Conservation (phyloP, 345 rosid genomes). For the Salix caprea region DNA sequence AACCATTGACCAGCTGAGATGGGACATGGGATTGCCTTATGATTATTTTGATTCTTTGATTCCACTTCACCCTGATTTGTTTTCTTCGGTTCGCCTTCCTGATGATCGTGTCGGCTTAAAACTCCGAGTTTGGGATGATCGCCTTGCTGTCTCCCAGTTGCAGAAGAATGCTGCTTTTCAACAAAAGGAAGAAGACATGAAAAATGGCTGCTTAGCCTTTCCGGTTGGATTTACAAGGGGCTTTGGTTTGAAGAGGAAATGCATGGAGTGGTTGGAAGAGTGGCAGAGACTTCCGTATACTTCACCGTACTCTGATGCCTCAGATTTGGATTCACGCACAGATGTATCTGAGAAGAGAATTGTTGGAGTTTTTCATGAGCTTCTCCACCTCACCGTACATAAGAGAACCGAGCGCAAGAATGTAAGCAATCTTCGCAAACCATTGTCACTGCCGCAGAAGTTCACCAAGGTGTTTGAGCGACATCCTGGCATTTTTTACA, state of each 20-base stretch:
- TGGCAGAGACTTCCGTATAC: constrained; percentile 85
- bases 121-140: constrained; percentile 48
- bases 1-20: constrained; percentile 68
- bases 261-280: constrained; percentile 73
- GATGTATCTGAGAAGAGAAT: constrained; percentile 82
- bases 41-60: constrained; percentile 45
- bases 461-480: constrained; percentile 83
- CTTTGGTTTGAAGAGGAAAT: constrained; percentile 70
- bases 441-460: constrained; percentile 67
- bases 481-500: constrained; percentile 82
- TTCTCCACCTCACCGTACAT: constrained; percentile 67
- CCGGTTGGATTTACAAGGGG: constrained; percentile 78
- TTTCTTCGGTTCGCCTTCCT: constrained; percentile 45
- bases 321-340: constrained; percentile 79
- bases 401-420: constrained; percentile 73
- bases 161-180: constrained; percentile 33
- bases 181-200: constrained; percentile 23
- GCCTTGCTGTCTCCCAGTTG: constrained; percentile 57
- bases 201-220: constrained; percentile 40
- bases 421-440: constrained; percentile 69
- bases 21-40: constrained; percentile 82
- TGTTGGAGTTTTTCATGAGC: constrained; percentile 80
- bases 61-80: constrained; percentile 37
- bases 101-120: constrained; percentile 58
- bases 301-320: constrained; percentile 57